Percentiles rank a stretch among this genome's conserved stretches.
phyloP scores from a whole-genome alignment of 148 eudicot genomes.

The Diospyros kaki region DNA sequence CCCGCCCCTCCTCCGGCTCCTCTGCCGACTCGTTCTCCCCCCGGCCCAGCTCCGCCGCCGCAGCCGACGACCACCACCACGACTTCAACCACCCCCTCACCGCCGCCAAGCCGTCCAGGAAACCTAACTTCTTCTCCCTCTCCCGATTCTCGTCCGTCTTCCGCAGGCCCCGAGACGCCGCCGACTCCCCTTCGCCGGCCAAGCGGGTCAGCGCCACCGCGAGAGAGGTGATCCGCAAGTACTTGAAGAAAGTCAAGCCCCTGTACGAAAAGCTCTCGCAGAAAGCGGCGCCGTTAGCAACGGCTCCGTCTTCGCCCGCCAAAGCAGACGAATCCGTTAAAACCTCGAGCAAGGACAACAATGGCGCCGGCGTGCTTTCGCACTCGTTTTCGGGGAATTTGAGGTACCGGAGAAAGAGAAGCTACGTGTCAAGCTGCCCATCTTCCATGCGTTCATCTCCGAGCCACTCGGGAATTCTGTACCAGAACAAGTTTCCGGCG shows the following conservation, averaged over 20 bases:
- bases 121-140: slow-evolving; percentile 49
- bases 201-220: slow-evolving; percentile 52
- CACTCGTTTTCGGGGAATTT: slow-evolving; percentile 73
- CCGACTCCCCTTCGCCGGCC: slow-evolving; percentile 14
- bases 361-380: slow-evolving; percentile 4
- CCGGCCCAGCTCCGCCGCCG: slow-evolving; percentile 67
- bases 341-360: neutral
- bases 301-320: neutral
- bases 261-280: slow-evolving; percentile 69
- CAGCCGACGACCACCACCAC: slow-evolving; percentile 32
- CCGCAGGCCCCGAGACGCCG: slow-evolving; percentile 28
- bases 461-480: slow-evolving; percentile 57
- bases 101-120: neutral
- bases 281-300: slow-evolving; percentile 2
- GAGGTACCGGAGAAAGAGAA: slow-evolving; percentile 37
- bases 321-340: neutral
- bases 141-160: slow-evolving; percentile 70
- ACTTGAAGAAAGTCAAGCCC: slow-evolving; percentile 78
- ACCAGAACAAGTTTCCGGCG: slow-evolving; percentile 27
- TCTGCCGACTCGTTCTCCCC: slow-evolving; percentile 53
- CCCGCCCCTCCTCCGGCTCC: slow-evolving; percentile 47
- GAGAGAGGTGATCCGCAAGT: slow-evolving; percentile 68
- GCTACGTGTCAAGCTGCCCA: slow-evolving; percentile 69
- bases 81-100: slow-evolving; percentile 1
- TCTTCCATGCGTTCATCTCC: slow-evolving; percentile 91